Evolutionary conservation across 495 filamentous ascomycete genomes (phyloP).

Genomic region (Penicillium daleae): DNA sequence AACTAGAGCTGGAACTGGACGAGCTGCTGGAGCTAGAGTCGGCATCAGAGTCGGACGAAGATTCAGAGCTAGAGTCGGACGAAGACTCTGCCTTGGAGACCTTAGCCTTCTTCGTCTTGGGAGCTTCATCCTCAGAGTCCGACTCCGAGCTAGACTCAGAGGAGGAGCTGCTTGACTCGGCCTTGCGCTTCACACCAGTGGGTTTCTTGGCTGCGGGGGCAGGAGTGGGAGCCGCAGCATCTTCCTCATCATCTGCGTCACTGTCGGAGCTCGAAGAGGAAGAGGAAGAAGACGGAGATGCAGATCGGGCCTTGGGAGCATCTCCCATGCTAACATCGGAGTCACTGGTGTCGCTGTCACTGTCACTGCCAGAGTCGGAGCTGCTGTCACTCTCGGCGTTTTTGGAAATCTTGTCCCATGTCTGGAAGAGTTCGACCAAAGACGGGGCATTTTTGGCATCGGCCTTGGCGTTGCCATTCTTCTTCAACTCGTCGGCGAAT

Average conservation of each 20-base stretch:
- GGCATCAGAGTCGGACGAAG: constrained; percentile 31
- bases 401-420: constrained; percentile 42
- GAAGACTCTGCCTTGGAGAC: constrained; percentile 33
- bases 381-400: constrained; percentile 3
- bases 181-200: constrained; percentile 65
- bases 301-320: constrained; percentile 41
- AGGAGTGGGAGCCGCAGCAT: constrained; percentile 33
- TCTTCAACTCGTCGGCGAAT: constrained; percentile 57
- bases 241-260: constrained; percentile 64
- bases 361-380: constrained; percentile 21
- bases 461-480: constrained; percentile 29
- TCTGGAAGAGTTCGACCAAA: constrained; percentile 54
- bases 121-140: constrained; percentile 41
- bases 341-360: constrained; percentile 41
- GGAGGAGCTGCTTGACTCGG: constrained; percentile 54
- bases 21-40: constrained; percentile 15
- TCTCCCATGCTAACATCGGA: constrained; percentile 66
- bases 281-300: constrained; percentile 51
- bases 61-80: constrained; percentile 24
- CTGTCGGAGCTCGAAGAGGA: constrained; percentile 61
- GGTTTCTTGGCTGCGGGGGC: constrained; percentile 41
- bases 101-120: constrained; percentile 50
- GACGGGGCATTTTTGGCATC: constrained; percentile 47
- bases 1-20: constrained; percentile 24
- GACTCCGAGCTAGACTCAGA: constrained; percentile 54